A percentile compares a stretch with the other conserved stretches of the same genome.
Evolutionary conservation across 306 rosid genomes (phyloP).

Genomic region (Quillaja saponaria): DNA sequence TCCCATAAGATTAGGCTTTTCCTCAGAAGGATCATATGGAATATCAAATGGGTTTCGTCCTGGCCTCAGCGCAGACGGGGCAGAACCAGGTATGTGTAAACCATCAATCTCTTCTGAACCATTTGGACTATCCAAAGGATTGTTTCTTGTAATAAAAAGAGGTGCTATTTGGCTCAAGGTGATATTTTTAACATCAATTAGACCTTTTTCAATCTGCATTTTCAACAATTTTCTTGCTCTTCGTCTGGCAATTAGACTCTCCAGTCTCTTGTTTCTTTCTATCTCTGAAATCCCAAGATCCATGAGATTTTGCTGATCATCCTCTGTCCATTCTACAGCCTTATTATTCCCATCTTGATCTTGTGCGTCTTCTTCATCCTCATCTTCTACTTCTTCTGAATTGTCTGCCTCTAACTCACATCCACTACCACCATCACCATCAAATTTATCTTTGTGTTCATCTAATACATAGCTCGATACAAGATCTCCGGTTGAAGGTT

Average conservation of each 20-base stretch:
- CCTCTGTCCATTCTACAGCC: constrained; percentile 80
- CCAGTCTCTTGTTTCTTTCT: constrained; percentile 76
- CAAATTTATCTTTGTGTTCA: constrained; percentile 18
- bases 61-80: constrained; percentile 55
- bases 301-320: constrained; percentile 71
- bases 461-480: constrained; percentile 17
- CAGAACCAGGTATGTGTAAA: constrained; percentile 69
- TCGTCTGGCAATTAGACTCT: constrained; percentile 74
- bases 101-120: constrained; percentile 39
- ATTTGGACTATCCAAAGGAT: constrained; percentile 25
- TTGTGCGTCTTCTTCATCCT: constrained; percentile 45
- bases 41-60: constrained; percentile 55
- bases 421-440: neutral
- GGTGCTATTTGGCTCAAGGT: constrained; percentile 51
- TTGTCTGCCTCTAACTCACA: constrained; percentile 23
- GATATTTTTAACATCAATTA: constrained; percentile 22
- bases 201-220: constrained; percentile 41
- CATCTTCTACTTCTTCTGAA: constrained; percentile 42
- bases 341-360: constrained; percentile 43
- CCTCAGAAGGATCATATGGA: constrained; percentile 60
- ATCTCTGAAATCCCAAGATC: constrained; percentile 83
- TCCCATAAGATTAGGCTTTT: constrained; percentile 51
- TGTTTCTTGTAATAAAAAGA: constrained; percentile 31
- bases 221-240: constrained; percentile 49
- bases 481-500: constrained; percentile 33